Evolutionary conservation across 2,329 filamentous ascomycete species (phyloP), one percentile per base, ranked within the genome.

Genomic region (Pseudopithomyces chartarum): DNA sequence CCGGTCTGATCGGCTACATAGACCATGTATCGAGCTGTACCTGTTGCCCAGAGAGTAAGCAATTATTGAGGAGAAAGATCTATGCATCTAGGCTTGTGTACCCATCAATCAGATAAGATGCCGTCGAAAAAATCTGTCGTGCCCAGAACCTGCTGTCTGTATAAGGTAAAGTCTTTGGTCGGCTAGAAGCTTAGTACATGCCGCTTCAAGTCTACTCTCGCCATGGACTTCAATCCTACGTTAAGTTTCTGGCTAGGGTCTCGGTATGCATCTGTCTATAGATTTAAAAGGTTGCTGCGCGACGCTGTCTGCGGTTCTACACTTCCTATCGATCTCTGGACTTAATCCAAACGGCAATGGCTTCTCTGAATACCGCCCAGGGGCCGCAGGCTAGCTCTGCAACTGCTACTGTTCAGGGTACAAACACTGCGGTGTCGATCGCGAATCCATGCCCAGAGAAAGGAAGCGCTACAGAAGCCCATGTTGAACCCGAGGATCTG

Each of bases 21-120:
- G n/a, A n/a, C n/a, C n/a, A n/a, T n/a, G n/a, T n/a, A n/a, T n/a
- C n/a, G 26, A 29, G 26, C 26, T 29, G 8, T 8, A 29, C 8
- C 26, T 29, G 26, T 5, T 29, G 8, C 26, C 26, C 26, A 4
- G 26, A 29, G 26, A 29, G 26, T 8, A 29, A 29, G 26, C 26
- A 29, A 29, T 8, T 8, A 29, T 8, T 6, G 34, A 3, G 34
- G 11, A 6, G n/a, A 38, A 38, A 38, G 34, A n/a, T 38, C 11
- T 38, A 6, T 5, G 34, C 11, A 12, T 3, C 34, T 38, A n/a
- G n/a, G 11, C 13, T 6, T 13, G 2, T 17, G 15, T 32, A 38
- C 23, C 46, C 33, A 26, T 49, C 32, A 49, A 49, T 38, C 46
- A 49, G 46, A 49, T 49, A 38, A 38, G 32, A 49, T 49, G 29